Conservation (phyloP, 2,329 filamentous ascomycete species). For the Fusarium concolor region DNA sequence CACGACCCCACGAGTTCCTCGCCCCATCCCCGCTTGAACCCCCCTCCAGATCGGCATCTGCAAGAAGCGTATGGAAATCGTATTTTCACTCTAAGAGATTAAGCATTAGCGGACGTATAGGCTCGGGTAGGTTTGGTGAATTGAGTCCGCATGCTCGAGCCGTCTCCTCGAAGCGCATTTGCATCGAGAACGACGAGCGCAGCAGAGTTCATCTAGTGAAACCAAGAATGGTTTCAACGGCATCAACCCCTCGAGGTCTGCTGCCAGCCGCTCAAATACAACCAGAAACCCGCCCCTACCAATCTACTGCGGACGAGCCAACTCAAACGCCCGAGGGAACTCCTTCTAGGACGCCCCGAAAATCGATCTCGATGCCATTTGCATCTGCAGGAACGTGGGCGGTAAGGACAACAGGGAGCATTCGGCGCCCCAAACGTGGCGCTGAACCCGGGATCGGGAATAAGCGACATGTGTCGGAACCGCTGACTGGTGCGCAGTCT, state of each 20-base stretch:
- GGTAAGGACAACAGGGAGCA: conserved; percentile 62
- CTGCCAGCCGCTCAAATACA: conserved; percentile 42
- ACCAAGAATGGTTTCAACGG: conserved; percentile 51
- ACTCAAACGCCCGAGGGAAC: conserved; percentile 52
- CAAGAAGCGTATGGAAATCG: conserved; percentile 60
- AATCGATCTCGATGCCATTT: conserved; percentile 71
- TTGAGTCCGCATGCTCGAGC: conserved; percentile 43
- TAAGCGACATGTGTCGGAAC: conserved; percentile 67
- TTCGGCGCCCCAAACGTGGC: conserved; percentile 66
- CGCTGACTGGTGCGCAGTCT: conserved; percentile 52
- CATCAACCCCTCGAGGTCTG: conserved; percentile 39
- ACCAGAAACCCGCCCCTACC: conserved; percentile 31
- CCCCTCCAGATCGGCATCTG: conserved; percentile 28
- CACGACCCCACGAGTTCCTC: conserved; percentile 47
- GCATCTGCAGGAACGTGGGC: conserved; percentile 68
- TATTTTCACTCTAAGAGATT: conserved; percentile 64
- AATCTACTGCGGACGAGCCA: conserved; percentile 14
- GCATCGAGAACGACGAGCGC: conserved; percentile 38
- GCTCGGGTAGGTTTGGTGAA: conserved; percentile 45
- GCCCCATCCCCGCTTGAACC: conserved; percentile 44
- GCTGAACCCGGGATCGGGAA: conserved; percentile 56
- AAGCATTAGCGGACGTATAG: conserved; percentile 37
- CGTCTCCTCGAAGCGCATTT: conserved; percentile 46
- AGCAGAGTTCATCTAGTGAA: conserved; percentile 52
- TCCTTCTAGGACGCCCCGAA: conserved; percentile 59